phyloP scores from a whole-genome alignment of 768 basidiomycete genomes.

The Boletus rufocinnamomeus region DNA sequence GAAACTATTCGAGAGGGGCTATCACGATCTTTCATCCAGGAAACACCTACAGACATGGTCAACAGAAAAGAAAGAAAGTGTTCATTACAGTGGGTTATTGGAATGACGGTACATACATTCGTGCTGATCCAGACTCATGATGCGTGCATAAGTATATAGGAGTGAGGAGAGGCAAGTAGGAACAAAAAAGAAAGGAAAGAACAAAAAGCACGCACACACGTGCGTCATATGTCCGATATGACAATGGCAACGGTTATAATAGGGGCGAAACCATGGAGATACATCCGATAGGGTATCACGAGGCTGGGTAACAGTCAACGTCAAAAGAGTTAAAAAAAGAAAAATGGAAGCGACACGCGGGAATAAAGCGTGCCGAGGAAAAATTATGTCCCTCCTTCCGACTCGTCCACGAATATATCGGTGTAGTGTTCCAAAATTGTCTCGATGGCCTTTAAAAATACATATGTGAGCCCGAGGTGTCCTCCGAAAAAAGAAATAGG shows the following conservation, averaged over 20 bases:
- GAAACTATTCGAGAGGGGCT: background rate
- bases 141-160: conserved; percentile 23
- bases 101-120: conserved; percentile 24
- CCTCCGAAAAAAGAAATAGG: background rate
- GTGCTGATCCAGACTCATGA: conserved; percentile 11
- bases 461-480: conserved; percentile 12
- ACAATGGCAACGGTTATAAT: conserved; percentile 7
- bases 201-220: background rate
- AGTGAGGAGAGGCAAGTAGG: background rate
- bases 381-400: conserved; percentile 44
- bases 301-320: conserved; percentile 25
- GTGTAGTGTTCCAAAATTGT: conserved; percentile 92
- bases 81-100: conserved; percentile 11
- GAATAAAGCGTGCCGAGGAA: background rate
- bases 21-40: background rate
- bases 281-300: conserved; percentile 29
- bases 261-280: conserved; percentile 14
- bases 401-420: conserved; percentile 95
- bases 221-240: conserved; percentile 9
- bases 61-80: background rate
- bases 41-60: background rate
- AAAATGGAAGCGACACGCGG: background rate
- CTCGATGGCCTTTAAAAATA: conserved; percentile 77
- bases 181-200: background rate
- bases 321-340: conserved; percentile 1